Evolutionary conservation across 2,329 filamentous ascomycete genomes (phyloP), one percentile per base, ranked within the genome.

Genomic region (Microdochium bolleyi): DNA sequence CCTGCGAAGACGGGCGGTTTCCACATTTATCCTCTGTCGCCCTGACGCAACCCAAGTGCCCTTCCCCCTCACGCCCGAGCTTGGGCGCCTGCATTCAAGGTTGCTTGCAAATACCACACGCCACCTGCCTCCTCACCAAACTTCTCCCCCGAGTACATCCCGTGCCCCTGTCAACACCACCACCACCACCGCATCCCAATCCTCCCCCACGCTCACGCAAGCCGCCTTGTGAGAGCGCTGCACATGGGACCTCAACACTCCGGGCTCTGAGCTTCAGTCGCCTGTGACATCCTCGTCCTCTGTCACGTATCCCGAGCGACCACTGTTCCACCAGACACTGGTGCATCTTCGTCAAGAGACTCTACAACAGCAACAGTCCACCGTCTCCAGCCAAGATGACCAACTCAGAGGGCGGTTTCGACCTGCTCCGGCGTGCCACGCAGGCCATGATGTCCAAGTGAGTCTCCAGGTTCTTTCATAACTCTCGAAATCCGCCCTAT

Each of bases 391-490:
- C 59, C 58, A 58, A 57, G 61, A 82, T 82, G 79, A 72, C 77
- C 62, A 73, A 73, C 69, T 69, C 73, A 55, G 75, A 78, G 63
- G 73, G 75, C 62, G 72, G 76, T 58, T 80, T 77, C 60, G 80
- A 84, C 67, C 70, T 84, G 59, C 66, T 84, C 57, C 73, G 77
- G 62, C 73, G 79, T 65, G 80, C 80, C 56, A 84, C 80, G n/a
- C 79, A 83, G 62, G 77, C 76, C 60, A 78, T 83, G 75, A 77
- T 77, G 73, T 82, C 79, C 69, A 83, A 72, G 79, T 82, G 76
- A 66, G 79, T 76, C 54, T 34, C 54, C 53, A 50, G 48, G 58
- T 53, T 52, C 58, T 58, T 53, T 56, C 55, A 60, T 53, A 56
- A 57, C 61, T 55, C 51, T 56, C 51, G 58, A 60, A 57, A 25